Evolutionary conservation across 164 flowering plant genomes (phyloP).

Genomic region (Macadamia tetraphylla): DNA sequence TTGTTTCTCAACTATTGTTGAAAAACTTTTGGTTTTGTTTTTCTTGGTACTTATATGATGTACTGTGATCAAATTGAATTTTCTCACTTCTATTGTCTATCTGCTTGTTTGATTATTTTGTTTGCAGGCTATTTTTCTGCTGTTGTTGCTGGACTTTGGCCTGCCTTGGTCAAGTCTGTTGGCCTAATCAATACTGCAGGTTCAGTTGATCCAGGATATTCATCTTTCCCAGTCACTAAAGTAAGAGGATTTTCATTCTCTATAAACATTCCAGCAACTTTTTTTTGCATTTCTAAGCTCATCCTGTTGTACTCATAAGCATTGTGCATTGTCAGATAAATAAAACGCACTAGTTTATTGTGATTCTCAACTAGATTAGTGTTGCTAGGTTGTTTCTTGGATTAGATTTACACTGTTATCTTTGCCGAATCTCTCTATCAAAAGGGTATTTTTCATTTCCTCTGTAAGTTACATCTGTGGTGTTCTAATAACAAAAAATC

Average conservation of each 20-base stretch:
- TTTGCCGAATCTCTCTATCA: not conserved
- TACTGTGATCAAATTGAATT: too few species aligned
- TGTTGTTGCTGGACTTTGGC: constrained; percentile 66
- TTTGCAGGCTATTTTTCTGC: constrained; percentile 56
- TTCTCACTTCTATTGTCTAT: too few species aligned
- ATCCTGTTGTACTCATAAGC: not conserved
- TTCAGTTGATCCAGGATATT: constrained; percentile 45
- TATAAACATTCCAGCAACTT: not conserved
- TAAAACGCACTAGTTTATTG: not conserved
- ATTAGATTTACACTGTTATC: not conserved
- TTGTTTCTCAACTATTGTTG: too few species aligned
- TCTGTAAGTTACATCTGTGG: too few species aligned
- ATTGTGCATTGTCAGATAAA: not conserved
- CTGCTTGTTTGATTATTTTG: too few species aligned
- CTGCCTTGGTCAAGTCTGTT: constrained; percentile 54
- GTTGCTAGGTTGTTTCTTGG: not conserved
- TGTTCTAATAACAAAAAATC: too few species aligned
- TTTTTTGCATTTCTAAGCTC: not conserved
- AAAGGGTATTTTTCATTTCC: too few species aligned
- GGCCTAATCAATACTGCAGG: constrained; percentile 79
- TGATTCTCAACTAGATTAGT: not conserved
- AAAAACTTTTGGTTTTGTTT: too few species aligned
- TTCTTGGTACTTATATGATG: too few species aligned
- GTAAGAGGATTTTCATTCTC: constrained; percentile 32
- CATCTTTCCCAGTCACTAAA: constrained; percentile 30